phyloP scores from a whole-genome alignment of 2,329 filamentous ascomycete species.

The Fusarium verticillioides region DNA sequence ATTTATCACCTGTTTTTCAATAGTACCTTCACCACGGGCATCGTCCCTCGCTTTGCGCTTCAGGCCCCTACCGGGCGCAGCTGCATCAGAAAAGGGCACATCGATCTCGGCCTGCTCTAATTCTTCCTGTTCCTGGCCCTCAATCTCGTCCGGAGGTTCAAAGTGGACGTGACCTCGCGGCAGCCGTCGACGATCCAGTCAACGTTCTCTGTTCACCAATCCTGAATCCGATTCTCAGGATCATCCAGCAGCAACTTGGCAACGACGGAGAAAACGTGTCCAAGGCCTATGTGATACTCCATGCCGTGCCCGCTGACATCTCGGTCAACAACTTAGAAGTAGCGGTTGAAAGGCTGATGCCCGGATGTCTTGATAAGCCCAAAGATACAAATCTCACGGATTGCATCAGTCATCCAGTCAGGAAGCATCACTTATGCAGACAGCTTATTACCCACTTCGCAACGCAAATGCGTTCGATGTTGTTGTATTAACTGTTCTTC shows the following conservation, averaged over 20 bases:
- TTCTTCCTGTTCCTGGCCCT: background rate
- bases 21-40: fast-evolving
- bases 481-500: background rate
- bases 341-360: background rate
- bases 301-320: background rate
- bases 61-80: background rate
- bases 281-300: background rate
- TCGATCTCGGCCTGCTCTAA: background rate
- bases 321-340: background rate
- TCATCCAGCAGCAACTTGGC: background rate
- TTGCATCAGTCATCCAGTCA: background rate
- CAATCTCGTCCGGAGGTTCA: background rate
- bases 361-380: background rate
- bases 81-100: background rate
- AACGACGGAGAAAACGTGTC: background rate
- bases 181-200: background rate
- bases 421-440: background rate
- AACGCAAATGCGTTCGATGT: background rate
- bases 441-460: background rate
- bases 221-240: background rate
- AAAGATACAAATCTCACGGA: background rate
- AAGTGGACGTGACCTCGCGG: background rate
- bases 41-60: background rate
- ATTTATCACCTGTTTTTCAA: background rate
- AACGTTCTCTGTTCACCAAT: background rate